phyloP scores from a whole-genome alignment of 306 rosid genomes.

The Luffa aegyptiaca region DNA sequence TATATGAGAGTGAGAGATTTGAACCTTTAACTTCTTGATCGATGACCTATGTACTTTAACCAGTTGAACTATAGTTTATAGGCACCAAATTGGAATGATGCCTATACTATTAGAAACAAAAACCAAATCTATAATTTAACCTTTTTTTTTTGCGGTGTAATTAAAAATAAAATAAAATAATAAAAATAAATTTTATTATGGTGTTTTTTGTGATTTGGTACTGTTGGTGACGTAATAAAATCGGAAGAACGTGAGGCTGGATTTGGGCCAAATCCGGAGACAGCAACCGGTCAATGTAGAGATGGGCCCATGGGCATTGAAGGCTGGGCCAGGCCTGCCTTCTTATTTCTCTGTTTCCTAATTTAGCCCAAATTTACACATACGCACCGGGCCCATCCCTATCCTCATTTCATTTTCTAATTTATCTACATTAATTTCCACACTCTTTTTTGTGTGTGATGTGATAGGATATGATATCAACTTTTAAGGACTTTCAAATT shows the following conservation, averaged over 20 bases:
- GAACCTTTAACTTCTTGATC: too few species aligned
- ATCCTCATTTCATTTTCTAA: not conserved
- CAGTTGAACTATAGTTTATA: too few species aligned
- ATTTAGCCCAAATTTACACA: not conserved
- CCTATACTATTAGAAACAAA: too few species aligned
- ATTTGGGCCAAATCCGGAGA: not conserved
- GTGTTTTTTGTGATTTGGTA: not conserved
- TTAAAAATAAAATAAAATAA: not conserved
- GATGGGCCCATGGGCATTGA: not conserved
- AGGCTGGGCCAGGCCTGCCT: not conserved
- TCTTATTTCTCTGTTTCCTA: not conserved
- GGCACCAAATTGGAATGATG: too few species aligned
- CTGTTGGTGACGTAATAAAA: not conserved
- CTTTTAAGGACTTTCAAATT: too few species aligned
- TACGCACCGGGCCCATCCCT: not conserved
- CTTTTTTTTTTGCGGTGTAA: not conserved
- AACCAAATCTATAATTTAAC: too few species aligned
- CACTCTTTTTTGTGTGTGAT: too few species aligned
- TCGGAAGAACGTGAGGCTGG: not conserved
- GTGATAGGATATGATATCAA: too few species aligned
- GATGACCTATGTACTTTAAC: too few species aligned
- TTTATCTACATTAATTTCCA: too few species aligned
- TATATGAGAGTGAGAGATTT: too few species aligned
- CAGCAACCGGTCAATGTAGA: not conserved
- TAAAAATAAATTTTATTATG: not conserved